Base-by-base conservation (phyloP, 2,329 filamentous ascomycete species). In the Fusarium sp. region DNA sequence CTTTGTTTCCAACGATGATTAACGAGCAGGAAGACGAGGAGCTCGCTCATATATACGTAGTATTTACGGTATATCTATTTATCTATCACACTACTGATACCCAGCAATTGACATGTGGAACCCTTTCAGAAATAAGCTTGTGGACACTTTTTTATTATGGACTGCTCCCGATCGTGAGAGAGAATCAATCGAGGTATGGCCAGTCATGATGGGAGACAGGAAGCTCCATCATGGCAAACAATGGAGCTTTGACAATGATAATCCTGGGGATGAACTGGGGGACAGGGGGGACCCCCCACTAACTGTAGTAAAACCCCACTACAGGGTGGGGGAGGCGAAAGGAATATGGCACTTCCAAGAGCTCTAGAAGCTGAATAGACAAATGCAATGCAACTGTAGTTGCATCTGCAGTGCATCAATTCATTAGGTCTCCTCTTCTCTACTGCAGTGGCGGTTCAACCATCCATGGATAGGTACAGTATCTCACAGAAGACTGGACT, bases 201-300 rank as follows among this genome's bases (percentile, higher is more conserved):
- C 48, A 63, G 60, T 65, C 67, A 70, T 70, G 66, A 71, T 70
- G 67, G 30, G 47, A 47, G 48, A 46, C 18, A 46, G 46, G 34
- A 51, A 69, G 68, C 64, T 71, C 58, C 68, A 69, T 71, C 63
- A 70, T 70, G 63, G 55, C 47, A 62, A 66, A 53, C 51, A 63
- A 51, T 34, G 56, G 57, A 63, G 59, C 59, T 66, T 60, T 57
- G 54, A 58, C 55, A 66, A 49, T 55, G 66, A 59, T 57, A 47
- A 51, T 55, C 55, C 53, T 56, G 42, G 45, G 43, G 30, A 37
- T 43, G 49, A 53, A 28, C 63, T 63, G 59, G 70, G 47, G 46
- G 55, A 68, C 34, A 34, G 9, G 34, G 34, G 34, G 10, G 18
- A 47, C 48, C 68, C 72, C 72, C 72, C 62, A 63, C 68, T 18